These are phyloP conservation scores for Xerocomellus dryophilus DNA, from an alignment of 768 basidiomycete species.

Conservation along the genomic window DNA sequence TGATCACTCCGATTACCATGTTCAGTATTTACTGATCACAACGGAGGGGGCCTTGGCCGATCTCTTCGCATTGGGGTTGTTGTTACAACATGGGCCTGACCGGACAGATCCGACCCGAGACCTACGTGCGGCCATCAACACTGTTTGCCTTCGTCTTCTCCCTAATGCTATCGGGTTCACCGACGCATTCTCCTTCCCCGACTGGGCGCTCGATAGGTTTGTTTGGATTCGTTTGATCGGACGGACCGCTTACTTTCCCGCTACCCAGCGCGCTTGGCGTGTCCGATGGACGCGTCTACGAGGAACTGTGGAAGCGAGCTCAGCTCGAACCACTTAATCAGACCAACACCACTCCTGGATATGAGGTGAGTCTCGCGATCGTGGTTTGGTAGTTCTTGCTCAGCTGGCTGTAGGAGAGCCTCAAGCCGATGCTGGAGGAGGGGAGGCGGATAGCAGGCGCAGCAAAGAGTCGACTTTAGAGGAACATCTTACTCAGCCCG, in stretches of 20 bases:
- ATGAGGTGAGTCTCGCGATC: constrained; percentile 39
- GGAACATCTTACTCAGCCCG: no score
- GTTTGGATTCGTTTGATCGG: neutral
- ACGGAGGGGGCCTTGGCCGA: constrained; percentile 56
- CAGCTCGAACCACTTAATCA: constrained; percentile 60
- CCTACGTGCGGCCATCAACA: constrained; percentile 49
- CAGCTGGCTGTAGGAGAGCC: constrained; percentile 15
- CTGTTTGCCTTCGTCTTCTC: constrained; percentile 49
- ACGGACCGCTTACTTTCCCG: neutral
- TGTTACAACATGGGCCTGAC: constrained; percentile 32
- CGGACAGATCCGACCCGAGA: constrained; percentile 43
- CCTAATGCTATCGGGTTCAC: constrained; percentile 65
- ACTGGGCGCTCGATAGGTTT: constrained; percentile 72
- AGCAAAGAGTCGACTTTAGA: constrained; percentile 20
- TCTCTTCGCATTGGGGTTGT: constrained; percentile 53
- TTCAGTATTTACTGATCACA: constrained; percentile 58
- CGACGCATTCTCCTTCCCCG: constrained; percentile 71
- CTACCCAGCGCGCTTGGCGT: constrained; percentile 57
- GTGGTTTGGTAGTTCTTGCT: neutral
- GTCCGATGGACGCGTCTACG: constrained; percentile 62
- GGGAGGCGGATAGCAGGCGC: constrained; percentile 17
- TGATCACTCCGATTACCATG: neutral
- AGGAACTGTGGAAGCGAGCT: constrained; percentile 59
- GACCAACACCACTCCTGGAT: constrained; percentile 49
- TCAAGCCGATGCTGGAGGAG: constrained; percentile 26